phyloP scores from a whole-genome alignment of 2,329 filamentous ascomycete species.

The Penicillium sp. region DNA sequence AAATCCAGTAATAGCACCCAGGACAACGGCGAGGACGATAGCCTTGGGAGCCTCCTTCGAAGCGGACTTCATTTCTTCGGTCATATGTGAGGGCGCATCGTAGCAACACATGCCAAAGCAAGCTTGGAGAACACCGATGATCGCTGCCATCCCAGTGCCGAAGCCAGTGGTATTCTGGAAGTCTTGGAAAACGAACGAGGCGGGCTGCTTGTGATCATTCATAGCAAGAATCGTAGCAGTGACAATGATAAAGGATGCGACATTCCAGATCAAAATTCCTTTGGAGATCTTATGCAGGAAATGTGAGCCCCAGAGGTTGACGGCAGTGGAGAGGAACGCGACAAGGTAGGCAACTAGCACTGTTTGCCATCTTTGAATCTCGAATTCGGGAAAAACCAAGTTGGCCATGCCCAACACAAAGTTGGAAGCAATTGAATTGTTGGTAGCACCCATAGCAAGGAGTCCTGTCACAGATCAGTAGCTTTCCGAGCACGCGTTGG shows the following conservation, averaged over 20 bases:
- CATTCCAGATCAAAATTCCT: constrained; percentile 56
- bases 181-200: constrained; percentile 57
- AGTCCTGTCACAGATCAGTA: constrained; percentile 35
- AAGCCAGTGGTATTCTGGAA: constrained; percentile 60
- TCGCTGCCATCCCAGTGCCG: constrained; percentile 52
- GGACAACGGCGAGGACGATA: constrained; percentile 48
- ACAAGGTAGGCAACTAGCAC: constrained; percentile 56
- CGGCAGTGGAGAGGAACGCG: constrained; percentile 45
- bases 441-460: constrained; percentile 57
- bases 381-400: constrained; percentile 53
- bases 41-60: constrained; percentile 53
- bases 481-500: background rate
- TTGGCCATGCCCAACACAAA: constrained; percentile 59
- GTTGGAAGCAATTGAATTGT: constrained; percentile 57
- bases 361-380: constrained; percentile 59
- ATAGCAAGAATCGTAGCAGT: constrained; percentile 55
- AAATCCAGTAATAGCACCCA: constrained; percentile 51
- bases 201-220: constrained; percentile 56
- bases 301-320: constrained; percentile 55
- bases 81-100: constrained; percentile 56
- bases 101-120: constrained; percentile 57
- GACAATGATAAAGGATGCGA: constrained; percentile 55
- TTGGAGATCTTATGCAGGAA: constrained; percentile 55
- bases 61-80: constrained; percentile 57
- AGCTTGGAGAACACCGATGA: constrained; percentile 57